Percentiles rank a stretch among this genome's conserved stretches.
Conservation (phyloP, 78 protist genomes). For the Polysphondylium violaceum region DNA sequence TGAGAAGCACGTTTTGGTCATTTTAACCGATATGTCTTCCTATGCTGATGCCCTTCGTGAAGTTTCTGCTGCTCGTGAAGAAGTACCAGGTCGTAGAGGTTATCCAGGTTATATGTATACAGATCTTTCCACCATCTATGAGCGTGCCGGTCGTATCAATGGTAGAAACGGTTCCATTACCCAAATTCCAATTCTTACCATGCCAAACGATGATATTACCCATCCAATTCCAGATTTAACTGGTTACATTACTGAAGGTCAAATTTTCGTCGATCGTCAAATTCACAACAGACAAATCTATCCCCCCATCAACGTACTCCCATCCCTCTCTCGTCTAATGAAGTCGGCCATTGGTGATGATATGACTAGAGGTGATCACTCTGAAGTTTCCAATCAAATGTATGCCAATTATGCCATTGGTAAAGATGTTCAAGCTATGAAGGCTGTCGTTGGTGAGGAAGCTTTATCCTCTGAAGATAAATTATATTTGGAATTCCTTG, state of each 20-base stretch:
- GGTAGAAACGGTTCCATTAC: slow-evolving; percentile 99
- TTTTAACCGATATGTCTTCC: slow-evolving; percentile 99
- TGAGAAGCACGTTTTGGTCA: slow-evolving; percentile 99
- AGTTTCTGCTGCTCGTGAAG: slow-evolving; percentile 97
- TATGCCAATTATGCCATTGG: slow-evolving; percentile 99
- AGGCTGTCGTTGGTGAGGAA: slow-evolving; percentile 99
- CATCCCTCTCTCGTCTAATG: slow-evolving; percentile 99
- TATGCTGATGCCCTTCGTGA: slow-evolving; percentile 99
- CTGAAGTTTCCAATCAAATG: slow-evolving; percentile 98
- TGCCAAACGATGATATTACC: slow-evolving; percentile 99
- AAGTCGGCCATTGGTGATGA: slow-evolving; percentile 98
- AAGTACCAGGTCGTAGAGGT: slow-evolving; percentile 99
- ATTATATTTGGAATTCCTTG: slow-evolving; percentile 98
- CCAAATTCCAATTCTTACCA: slow-evolving; percentile 99
- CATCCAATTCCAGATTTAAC: slow-evolving; percentile 99
- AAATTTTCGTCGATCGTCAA: slow-evolving; percentile 99
- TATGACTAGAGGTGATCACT: slow-evolving; percentile 99
- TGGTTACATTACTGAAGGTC: slow-evolving; percentile 99
- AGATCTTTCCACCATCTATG: slow-evolving; percentile 99
- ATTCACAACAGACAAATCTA: slow-evolving; percentile 97
- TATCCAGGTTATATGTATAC: slow-evolving; percentile 99
- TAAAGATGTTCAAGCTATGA: slow-evolving; percentile 98
- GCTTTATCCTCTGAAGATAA: slow-evolving; percentile 98
- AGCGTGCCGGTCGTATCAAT: slow-evolving; percentile 99
- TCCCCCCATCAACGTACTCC: slow-evolving; percentile 99